Conservation (phyloP, 352 stramenopile species). For the Phytopythium helicoides region DNA sequence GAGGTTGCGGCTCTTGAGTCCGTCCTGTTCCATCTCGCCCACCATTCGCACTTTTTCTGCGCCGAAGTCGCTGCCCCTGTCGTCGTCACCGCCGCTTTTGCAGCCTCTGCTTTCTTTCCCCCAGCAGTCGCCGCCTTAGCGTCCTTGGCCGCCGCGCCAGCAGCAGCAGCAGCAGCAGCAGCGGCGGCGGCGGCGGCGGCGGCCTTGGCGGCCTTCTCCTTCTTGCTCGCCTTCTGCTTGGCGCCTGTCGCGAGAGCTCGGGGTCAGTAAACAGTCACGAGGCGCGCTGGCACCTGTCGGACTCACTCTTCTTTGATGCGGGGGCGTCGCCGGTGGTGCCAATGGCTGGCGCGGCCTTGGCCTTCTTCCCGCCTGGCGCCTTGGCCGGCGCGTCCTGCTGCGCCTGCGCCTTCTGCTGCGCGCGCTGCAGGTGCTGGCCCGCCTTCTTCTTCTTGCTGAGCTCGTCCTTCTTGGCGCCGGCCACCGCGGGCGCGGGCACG, state of each 20-base stretch:
- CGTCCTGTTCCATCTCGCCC: slow-evolving; percentile 38
- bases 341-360: background rate
- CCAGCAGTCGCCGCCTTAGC: too few relatives aligned
- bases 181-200: too few relatives aligned
- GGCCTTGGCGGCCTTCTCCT: too few relatives aligned
- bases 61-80: slow-evolving; percentile 4
- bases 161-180: too few relatives aligned
- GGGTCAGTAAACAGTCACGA: too few relatives aligned
- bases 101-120: too few relatives aligned
- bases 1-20: slow-evolving; percentile 73
- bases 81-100: background rate
- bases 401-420: slow-evolving; percentile 6
- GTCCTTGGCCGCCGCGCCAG: too few relatives aligned
- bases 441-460: slow-evolving; percentile 33
- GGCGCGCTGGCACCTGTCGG: too few relatives aligned
- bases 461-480: slow-evolving; percentile 22
- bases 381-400: slow-evolving; percentile 3
- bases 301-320: slow-evolving; percentile 9
- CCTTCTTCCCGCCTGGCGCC: slow-evolving; percentile 1
- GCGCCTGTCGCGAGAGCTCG: too few relatives aligned
- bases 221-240: too few relatives aligned
- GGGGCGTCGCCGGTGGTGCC: background rate
- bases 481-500: slow-evolving; percentile 1
- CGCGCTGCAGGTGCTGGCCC: slow-evolving; percentile 7
- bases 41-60: slow-evolving; percentile 2